These are phyloP conservation scores for Phallus indusiatus DNA, from an alignment of 768 basidiomycete genomes.

Conservation along the genomic window DNA sequence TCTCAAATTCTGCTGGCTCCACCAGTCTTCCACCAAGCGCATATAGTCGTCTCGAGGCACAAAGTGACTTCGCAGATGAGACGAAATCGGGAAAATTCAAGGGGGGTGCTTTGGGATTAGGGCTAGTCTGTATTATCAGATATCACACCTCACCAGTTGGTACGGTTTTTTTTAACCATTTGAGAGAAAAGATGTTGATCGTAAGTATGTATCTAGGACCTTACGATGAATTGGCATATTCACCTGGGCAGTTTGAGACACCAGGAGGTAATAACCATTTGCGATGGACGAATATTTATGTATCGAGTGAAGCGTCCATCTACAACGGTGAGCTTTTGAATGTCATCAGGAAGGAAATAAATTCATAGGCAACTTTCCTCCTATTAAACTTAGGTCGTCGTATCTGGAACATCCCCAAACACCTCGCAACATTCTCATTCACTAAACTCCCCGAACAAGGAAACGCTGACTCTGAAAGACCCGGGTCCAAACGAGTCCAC, in stretches of 20 bases:
- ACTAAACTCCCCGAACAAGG: too few species aligned
- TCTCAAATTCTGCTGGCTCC: not conserved
- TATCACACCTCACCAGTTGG: not conserved
- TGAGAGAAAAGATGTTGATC: not conserved
- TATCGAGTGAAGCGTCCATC: conserved; percentile 9
- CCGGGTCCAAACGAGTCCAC: not conserved
- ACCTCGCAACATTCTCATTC: conserved; percentile 12
- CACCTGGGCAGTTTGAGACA: conserved; percentile 9
- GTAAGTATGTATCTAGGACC: not conserved
- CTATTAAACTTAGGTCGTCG: conserved; percentile 7
- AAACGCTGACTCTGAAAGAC: too few species aligned
- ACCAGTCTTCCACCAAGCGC: not conserved
- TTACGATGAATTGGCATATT: conserved; percentile 12
- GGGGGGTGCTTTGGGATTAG: not conserved
- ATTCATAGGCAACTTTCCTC: too few species aligned
- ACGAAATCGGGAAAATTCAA: not conserved
- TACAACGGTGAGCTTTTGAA: conserved; percentile 6
- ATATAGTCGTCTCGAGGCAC: not conserved
- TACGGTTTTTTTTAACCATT: not conserved
- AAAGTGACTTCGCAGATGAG: not conserved
- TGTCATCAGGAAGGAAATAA: too few species aligned
- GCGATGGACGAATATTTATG: conserved; percentile 9
- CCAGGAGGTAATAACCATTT: conserved; percentile 1
- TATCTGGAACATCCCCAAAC: conserved; percentile 13
- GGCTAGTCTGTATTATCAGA: not conserved